Evolutionary conservation across 2,329 filamentous ascomycete genomes (phyloP).

Genomic region (Scedosporium aurantiacum): DNA sequence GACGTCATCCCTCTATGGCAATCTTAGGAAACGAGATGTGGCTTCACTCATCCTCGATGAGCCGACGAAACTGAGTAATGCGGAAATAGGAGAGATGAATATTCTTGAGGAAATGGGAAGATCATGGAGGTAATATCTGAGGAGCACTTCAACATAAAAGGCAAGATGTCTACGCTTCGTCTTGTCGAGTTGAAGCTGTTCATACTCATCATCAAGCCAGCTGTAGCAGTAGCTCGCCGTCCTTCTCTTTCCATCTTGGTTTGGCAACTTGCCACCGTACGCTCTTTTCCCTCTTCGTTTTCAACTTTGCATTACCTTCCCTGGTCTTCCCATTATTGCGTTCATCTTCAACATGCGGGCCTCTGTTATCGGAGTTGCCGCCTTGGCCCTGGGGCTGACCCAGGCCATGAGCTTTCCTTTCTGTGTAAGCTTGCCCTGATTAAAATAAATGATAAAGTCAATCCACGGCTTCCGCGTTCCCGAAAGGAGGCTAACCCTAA

Average conservation of each 20-base stretch:
- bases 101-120: neutral
- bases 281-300: neutral
- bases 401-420: neutral
- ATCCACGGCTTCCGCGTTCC: no score
- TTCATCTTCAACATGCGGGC: neutral
- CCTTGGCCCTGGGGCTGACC: neutral
- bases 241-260: neutral
- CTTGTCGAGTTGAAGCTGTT: neutral
- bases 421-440: constrained; percentile 12
- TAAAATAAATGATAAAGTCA: neutral
- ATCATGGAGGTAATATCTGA: neutral
- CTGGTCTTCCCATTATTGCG: neutral
- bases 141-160: neutral
- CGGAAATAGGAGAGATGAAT: neutral
- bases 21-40: neutral
- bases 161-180: neutral
- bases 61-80: neutral
- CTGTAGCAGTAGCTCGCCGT: neutral
- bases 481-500: constrained; percentile 7
- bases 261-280: neutral
- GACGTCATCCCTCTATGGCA: neutral
- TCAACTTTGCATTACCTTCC: neutral
- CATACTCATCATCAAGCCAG: neutral
- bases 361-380: neutral
- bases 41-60: no score